Base-by-base conservation (phyloP, 495 filamentous ascomycete genomes). In the Articulospora tetracladia region DNA sequence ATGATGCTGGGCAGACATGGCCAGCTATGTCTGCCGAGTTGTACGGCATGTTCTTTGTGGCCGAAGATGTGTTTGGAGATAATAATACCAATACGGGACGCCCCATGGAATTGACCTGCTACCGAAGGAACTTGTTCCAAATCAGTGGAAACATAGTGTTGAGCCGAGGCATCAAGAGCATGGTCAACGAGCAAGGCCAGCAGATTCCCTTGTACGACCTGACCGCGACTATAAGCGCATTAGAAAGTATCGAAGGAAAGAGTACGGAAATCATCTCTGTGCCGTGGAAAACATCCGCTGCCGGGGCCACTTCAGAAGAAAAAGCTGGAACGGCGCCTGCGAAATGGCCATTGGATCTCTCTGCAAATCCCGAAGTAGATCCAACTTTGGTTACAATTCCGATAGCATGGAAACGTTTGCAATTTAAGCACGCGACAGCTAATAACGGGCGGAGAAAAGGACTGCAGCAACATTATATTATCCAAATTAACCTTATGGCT, bases 1-100 rank as follows among this genome's bases (percentile, higher is more conserved):
- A 91, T 65, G 88, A 77, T 51, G 64, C 60, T 39, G 64, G 69
- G n/a, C 72, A 76, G 34, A 59, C 69, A 57, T 83, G 76, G 79
- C 83, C 61, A 23, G 80, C 81, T 30, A 84, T 96, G 69, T 83
- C 87, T 10, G 91, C 91, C 46, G 92, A 95, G 72, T 74, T 97
- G 28, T 90, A 94, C 68, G 92, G 92, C 75, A 96, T 95, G 91
- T 97, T 97, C 76, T 96, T 94, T 67, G 82, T 97, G 6, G 92
- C 92, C 52, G 92, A 97, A 66, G 79, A 81, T 55, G 81, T 83
- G 7, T 83, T 80, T 66, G 75, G 74, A 34, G 74, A 69, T 24
- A 75, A 76, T 57, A 69, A 72, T 51, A 71, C 69, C 56, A 66
- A 70, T 46, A 69, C 69, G 7, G 72, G 75, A 75, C 77, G 87